Base-by-base conservation (phyloP, 78 protist species). In the Capsaspora owczarzaki region DNA sequence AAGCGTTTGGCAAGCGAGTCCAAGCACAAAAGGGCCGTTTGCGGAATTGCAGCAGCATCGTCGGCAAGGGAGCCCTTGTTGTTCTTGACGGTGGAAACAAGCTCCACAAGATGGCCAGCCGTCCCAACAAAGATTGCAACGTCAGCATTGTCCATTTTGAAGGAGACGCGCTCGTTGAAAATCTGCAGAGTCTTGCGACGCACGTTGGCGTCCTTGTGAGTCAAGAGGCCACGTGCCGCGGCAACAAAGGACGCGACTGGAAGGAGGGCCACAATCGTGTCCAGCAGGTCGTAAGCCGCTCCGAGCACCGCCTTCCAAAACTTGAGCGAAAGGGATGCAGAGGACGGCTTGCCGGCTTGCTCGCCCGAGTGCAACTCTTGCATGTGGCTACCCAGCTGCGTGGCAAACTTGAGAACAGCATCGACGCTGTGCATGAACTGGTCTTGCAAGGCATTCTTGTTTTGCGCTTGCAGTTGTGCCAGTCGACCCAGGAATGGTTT, bases 11-110 rank as follows among this genome's bases (percentile, higher is more conserved):
- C 91, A 0, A 87, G 44, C 41, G 79, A 66, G 31, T 87, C 91
- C 66, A 87, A 63, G 35, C 81, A 70, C 22, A 87, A 74, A 4
- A 87, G 61, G 1, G 91, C 86, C 22, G 87, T 87, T 79, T 87
- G 91, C 63, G 69, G 76, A 79, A 85, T 68, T 12, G 79, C 86
- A 23, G 80, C 61, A 22, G 74, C 82, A n/a, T n/a, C n/a, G 31
- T 12, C 60, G 19, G 35, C 69, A 49, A 16, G n/a, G 16, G 56
- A 10, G 16, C 16, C 56, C 56, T 10, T 16, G 56, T 20, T 16
- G 56, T 29, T 29, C 35, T 25, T 29, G 29, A 16, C 66, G 66
- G 25, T 29, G 66, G 33, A 56, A 16, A 29, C 66, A 56, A 56
- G 66, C 35, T 56, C 35, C 33, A 29, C 35, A 56, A 16, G 33